Evolutionary conservation across 2,329 filamentous ascomycete genomes (phyloP).

Genomic region (Fusarium buharicum): DNA sequence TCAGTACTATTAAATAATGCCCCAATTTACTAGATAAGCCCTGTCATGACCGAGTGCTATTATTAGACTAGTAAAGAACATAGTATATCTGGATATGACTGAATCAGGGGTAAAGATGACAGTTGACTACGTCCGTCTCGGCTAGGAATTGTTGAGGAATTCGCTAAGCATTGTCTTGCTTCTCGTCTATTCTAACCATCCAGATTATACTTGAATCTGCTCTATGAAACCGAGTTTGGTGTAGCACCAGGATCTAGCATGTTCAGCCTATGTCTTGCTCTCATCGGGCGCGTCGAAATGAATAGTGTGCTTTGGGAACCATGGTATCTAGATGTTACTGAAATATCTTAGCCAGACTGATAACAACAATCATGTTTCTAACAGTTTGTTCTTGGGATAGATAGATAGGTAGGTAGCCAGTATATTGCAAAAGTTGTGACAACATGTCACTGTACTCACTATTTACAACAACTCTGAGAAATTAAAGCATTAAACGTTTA

Average conservation of each 20-base stretch:
- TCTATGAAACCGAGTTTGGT: neutral
- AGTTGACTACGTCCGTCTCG: neutral
- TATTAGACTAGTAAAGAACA: too few species aligned
- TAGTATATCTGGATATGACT: neutral
- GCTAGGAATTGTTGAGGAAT: neutral
- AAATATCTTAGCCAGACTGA: neutral
- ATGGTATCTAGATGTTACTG: neutral
- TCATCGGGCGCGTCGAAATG: neutral
- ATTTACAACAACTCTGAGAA: too few species aligned
- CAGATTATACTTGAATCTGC: neutral
- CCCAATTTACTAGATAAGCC: too few species aligned
- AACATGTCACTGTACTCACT: too few species aligned
- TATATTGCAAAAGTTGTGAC: too few species aligned
- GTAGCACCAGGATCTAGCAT: slow-evolving; percentile 1
- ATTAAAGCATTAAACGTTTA: too few species aligned
- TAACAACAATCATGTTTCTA: too few species aligned
- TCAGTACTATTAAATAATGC: too few species aligned
- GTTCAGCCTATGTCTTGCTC: neutral
- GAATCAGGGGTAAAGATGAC: neutral
- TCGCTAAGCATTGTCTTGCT: neutral
- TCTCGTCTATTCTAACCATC: neutral
- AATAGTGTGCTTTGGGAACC: too few species aligned
- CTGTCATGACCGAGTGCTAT: too few species aligned
- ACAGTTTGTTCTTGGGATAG: too few species aligned
- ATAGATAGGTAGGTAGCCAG: too few species aligned